Evolutionary conservation across 106 monocot genomes (phyloP).

Genomic region (Dendrobium chrysotoxum): DNA sequence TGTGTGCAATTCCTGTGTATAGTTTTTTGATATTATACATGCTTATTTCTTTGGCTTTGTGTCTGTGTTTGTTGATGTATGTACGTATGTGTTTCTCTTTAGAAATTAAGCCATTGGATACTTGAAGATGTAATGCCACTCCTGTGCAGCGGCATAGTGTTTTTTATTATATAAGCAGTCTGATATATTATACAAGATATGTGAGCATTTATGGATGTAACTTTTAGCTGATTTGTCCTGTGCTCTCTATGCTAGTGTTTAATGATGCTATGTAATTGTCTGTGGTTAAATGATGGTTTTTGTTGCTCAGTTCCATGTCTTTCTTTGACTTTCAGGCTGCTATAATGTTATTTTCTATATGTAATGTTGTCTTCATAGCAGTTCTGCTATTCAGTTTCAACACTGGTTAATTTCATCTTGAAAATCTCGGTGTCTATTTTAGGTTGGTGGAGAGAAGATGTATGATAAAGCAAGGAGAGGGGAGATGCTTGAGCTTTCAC

Average conservation of each 20-base stretch:
- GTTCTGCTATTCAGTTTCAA: background rate
- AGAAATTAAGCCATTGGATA: background rate
- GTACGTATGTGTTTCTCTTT: background rate
- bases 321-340: background rate
- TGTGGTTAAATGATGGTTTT: background rate
- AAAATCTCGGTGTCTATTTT: background rate
- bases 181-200: background rate
- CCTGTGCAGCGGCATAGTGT: background rate
- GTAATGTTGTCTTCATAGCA: background rate
- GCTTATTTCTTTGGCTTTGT: background rate
- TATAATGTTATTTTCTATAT: background rate
- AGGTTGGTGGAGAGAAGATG: slow-evolving; percentile 95
- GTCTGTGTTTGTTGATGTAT: background rate
- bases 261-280: background rate
- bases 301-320: background rate
- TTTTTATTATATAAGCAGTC: background rate
- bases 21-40: background rate
- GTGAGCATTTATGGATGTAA: background rate
- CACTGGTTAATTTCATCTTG: background rate
- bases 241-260: background rate
- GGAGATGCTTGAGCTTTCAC: slow-evolving; percentile 88
- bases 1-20: background rate
- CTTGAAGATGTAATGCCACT: background rate
- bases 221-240: background rate
- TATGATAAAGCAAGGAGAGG: slow-evolving; percentile 97